A percentile compares a stretch with the other conserved stretches of the same genome.
Evolutionary conservation across 345 rosid genomes (phyloP).

Genomic region (Rubroshorea leprosula): DNA sequence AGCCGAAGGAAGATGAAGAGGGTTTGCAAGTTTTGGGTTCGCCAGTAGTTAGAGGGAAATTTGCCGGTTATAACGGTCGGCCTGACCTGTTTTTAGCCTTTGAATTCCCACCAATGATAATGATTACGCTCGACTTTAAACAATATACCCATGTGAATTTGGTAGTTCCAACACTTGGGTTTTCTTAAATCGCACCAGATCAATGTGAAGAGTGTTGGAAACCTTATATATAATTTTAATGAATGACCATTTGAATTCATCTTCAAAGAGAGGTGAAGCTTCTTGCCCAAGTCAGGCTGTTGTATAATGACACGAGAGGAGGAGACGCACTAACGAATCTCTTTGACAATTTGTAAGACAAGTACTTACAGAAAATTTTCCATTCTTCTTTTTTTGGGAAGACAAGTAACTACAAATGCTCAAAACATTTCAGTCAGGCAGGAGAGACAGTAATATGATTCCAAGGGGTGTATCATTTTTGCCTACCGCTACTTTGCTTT

Average conservation of each 20-base stretch:
- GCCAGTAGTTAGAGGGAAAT: neutral
- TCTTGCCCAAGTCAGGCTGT: no score
- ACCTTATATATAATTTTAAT: no score
- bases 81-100: conserved; percentile 7
- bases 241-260: no score
- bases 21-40: neutral
- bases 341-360: conserved; percentile 28
- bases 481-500: conserved; percentile 32
- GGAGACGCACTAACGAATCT: conserved; percentile 22
- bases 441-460: conserved; percentile 17
- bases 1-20: neutral
- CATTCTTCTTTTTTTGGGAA: conserved; percentile 24
- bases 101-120: no score
- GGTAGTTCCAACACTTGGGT: no score
- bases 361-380: conserved; percentile 46
- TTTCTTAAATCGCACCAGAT: no score
- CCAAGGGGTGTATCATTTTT: conserved; percentile 34
- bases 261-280: no score
- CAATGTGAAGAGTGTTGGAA: no score
- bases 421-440: conserved; percentile 17
- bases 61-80: conserved; percentile 17
- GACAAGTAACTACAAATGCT: conserved; percentile 35
- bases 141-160: no score
- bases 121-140: no score
- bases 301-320: no score